phyloP scores from a whole-genome alignment of 192 early-diverging fungal species.

The Entomortierella parvispora region DNA sequence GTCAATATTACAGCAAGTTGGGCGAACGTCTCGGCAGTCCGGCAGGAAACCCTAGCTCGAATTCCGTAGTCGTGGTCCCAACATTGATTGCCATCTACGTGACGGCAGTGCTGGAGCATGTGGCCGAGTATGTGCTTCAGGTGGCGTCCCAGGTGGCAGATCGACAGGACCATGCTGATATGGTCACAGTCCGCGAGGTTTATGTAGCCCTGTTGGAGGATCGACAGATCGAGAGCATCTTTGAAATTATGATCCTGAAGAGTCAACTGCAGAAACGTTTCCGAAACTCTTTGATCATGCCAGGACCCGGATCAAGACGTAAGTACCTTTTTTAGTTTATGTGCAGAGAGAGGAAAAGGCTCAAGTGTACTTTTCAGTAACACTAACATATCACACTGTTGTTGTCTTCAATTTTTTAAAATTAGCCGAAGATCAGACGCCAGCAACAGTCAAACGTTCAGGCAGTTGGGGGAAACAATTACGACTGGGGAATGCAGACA shows the following conservation, averaged over 20 bases:
- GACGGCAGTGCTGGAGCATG: constrained; percentile 66
- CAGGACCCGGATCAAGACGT: constrained; percentile 39
- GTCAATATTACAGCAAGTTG: constrained; percentile 64
- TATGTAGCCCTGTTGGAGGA: constrained; percentile 63
- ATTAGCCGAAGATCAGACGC: constrained; percentile 34
- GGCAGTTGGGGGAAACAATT: constrained; percentile 53
- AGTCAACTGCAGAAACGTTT: constrained; percentile 57
- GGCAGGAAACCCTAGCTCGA: constrained; percentile 32
- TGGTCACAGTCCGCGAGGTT: constrained; percentile 64
- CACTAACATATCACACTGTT: too few species aligned
- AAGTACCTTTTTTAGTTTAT: constrained; percentile 7
- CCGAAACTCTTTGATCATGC: constrained; percentile 50
- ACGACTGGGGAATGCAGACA: constrained; percentile 44
- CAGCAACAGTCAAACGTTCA: constrained; percentile 50
- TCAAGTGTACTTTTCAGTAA: too few species aligned
- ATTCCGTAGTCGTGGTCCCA: constrained; percentile 52
- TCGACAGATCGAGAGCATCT: constrained; percentile 58
- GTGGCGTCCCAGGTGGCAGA: constrained; percentile 58
- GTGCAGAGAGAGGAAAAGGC: too few species aligned
- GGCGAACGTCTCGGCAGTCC: constrained; percentile 53
- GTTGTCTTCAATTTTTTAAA: not conserved
- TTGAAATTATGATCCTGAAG: constrained; percentile 62
- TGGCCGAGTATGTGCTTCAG: constrained; percentile 65
- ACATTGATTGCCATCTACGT: constrained; percentile 66
- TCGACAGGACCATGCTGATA: constrained; percentile 59